These are phyloP conservation scores for Ogataea sp. DNA, from an alignment of 805 yeast genomes.

Conservation along the genomic window DNA sequence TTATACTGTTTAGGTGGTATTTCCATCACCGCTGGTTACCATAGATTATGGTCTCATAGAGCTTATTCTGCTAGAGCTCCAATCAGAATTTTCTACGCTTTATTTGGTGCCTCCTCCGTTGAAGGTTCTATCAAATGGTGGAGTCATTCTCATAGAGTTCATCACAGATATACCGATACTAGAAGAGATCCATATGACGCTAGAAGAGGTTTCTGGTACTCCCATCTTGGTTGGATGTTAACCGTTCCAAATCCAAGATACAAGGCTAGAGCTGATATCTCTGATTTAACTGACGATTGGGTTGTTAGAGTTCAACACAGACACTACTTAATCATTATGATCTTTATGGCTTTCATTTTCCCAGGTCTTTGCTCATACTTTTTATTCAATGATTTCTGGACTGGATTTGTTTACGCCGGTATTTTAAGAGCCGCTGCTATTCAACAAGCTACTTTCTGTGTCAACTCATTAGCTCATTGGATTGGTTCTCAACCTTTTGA, in stretches of 20 bases:
- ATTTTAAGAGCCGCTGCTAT: constrained; percentile 58
- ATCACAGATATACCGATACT: constrained; percentile 83
- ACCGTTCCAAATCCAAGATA: constrained; percentile 72
- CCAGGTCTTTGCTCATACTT: constrained; percentile 54
- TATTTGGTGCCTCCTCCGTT: constrained; percentile 76
- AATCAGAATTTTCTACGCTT: constrained; percentile 55
- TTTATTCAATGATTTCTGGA: constrained; percentile 52
- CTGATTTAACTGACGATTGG: constrained; percentile 73
- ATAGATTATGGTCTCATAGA: constrained; percentile 72
- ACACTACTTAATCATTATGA: constrained; percentile 60
- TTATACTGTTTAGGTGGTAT: constrained; percentile 57
- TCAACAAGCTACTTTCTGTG: constrained; percentile 84
- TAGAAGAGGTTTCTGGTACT: constrained; percentile 73
- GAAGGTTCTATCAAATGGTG: constrained; percentile 89
- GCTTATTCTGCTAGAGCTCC: constrained; percentile 58
- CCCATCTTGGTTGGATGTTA: constrained; percentile 86
- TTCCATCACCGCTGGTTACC: constrained; percentile 82
- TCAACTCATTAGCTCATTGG: constrained; percentile 82
- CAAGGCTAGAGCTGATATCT: constrained; percentile 75
- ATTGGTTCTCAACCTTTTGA: constrained; percentile 82
- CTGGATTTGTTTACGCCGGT: constrained; percentile 76
- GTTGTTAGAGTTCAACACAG: constrained; percentile 76
- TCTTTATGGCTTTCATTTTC: constrained; percentile 48
- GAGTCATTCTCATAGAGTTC: constrained; percentile 80
- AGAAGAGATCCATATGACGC: constrained; percentile 82